Conservation (phyloP, 768 basidiomycete species). For the Lactifluus hygrophoroides region DNA sequence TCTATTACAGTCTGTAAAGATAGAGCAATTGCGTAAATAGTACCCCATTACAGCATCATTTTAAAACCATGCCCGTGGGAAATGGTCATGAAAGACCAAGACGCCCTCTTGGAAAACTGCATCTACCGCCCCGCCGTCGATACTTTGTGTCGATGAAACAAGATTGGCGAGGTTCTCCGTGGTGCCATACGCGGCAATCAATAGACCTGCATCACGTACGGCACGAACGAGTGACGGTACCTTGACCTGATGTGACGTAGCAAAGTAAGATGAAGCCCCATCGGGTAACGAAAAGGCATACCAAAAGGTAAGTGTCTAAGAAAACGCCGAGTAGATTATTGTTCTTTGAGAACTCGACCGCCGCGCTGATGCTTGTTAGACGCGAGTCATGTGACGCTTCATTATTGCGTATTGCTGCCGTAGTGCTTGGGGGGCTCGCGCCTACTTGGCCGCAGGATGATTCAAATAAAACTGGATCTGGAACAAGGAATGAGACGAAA, state of each 20-base stretch:
- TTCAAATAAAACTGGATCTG: slow-evolving; percentile 94
- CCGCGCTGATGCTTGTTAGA: slow-evolving; percentile 70
- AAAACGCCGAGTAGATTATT: slow-evolving; percentile 93
- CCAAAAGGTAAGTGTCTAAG: slow-evolving; percentile 79
- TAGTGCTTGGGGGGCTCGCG: slow-evolving; percentile 32
- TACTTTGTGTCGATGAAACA: slow-evolving; percentile 28
- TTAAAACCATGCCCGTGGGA: slow-evolving; percentile 48
- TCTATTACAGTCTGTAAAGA: slow-evolving; percentile 17
- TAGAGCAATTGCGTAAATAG: slow-evolving; percentile 13
- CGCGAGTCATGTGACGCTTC: slow-evolving; percentile 41
- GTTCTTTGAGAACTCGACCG: slow-evolving; percentile 85
- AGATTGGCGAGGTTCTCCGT: slow-evolving; percentile 33
- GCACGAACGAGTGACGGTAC: slow-evolving; percentile 87
- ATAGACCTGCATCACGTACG: slow-evolving; percentile 79
- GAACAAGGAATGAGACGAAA: slow-evolving; percentile 1
- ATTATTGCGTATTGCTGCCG: slow-evolving; percentile 26
- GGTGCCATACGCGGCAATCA: slow-evolving; percentile 78
- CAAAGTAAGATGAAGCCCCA: slow-evolving; percentile 2
- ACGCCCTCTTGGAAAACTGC: slow-evolving; percentile 58
- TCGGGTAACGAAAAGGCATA: slow-evolving; percentile 32
- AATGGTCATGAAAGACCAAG: slow-evolving; percentile 59
- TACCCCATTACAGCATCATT: slow-evolving; percentile 8
- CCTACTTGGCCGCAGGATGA: slow-evolving; percentile 70
- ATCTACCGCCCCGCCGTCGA: slow-evolving; percentile 50
- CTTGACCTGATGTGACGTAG: slow-evolving; percentile 46